phyloP scores from a whole-genome alignment of 2,329 filamentous ascomycete species.

The Cadophora sp. region DNA sequence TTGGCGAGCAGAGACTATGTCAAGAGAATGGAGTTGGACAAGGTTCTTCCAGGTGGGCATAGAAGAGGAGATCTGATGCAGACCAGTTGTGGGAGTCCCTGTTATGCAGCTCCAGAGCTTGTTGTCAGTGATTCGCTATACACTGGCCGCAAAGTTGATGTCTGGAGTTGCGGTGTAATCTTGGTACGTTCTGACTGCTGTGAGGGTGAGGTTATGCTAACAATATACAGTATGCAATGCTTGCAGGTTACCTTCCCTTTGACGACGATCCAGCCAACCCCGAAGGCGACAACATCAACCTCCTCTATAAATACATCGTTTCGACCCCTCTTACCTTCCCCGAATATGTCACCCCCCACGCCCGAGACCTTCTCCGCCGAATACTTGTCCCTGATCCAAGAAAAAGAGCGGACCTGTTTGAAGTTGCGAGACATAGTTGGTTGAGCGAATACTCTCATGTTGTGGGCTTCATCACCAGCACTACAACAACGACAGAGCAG shows the following conservation, averaged over 20 bases:
- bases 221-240: conserved; percentile 87
- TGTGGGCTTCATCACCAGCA: conserved; percentile 96
- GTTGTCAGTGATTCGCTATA: conserved; percentile 98
- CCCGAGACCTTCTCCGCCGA: conserved; percentile 86
- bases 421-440: conserved; percentile 98
- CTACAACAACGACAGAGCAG: conserved; percentile 84
- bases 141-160: conserved; percentile 96
- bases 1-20: conserved; percentile 88
- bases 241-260: conserved; percentile 96
- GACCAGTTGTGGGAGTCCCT: conserved; percentile 97
- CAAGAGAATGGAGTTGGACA: conserved; percentile 85
- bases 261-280: conserved; percentile 98
- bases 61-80: conserved; percentile 96
- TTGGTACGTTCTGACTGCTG: conserved; percentile 68
- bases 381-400: conserved; percentile 95
- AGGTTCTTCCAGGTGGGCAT: conserved; percentile 74
- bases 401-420: conserved; percentile 93
- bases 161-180: conserved; percentile 99
- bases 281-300: conserved; percentile 98
- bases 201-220: conserved; percentile 27
- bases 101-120: conserved; percentile 94
- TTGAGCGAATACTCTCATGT: conserved; percentile 96
- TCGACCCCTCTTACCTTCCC: conserved; percentile 96
- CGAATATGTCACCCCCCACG: conserved; percentile 98
- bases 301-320: conserved; percentile 99